Conservation (phyloP, 228 moss, liverwort and hornwort genomes). For the Sphagnum fallax region DNA sequence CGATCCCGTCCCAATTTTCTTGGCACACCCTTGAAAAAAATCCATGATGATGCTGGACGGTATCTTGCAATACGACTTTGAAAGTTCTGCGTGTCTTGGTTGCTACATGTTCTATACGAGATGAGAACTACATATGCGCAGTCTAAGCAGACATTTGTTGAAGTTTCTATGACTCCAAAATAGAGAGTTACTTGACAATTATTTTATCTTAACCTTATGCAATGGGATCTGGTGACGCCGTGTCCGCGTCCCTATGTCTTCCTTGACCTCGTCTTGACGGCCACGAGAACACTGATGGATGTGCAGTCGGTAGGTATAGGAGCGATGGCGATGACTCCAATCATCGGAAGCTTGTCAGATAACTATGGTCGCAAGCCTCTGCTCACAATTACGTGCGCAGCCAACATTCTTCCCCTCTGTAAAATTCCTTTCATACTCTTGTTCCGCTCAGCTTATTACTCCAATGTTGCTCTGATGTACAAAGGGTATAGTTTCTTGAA, state of each 20-base stretch:
- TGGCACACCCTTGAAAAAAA: too few species aligned
- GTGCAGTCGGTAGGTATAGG: conserved; percentile 24
- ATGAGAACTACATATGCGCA: too few species aligned
- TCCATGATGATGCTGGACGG: too few species aligned
- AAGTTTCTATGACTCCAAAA: too few species aligned
- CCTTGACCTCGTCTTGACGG: neutral
- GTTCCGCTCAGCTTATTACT: neutral
- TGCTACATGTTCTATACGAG: too few species aligned
- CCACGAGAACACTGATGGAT: neutral
- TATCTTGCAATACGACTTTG: too few species aligned
- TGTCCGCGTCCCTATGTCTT: neutral
- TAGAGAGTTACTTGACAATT: too few species aligned
- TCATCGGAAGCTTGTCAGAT: conserved; percentile 32
- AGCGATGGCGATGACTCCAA: conserved; percentile 19
- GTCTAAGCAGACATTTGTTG: neutral
- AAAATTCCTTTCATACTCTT: neutral
- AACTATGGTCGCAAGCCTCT: conserved; percentile 38
- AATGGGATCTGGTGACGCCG: neutral
- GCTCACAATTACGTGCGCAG: conserved; percentile 4
- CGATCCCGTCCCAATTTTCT: too few species aligned
- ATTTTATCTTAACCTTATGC: too few species aligned
- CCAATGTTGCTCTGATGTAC: neutral
- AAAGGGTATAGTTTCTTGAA: neutral
- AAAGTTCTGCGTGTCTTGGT: too few species aligned
- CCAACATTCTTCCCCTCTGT: conserved; percentile 11